Percentiles rank a stretch among this genome's conserved stretches.
Conservation (phyloP, 208 protist genomes). For the Leishmania braziliensis region DNA sequence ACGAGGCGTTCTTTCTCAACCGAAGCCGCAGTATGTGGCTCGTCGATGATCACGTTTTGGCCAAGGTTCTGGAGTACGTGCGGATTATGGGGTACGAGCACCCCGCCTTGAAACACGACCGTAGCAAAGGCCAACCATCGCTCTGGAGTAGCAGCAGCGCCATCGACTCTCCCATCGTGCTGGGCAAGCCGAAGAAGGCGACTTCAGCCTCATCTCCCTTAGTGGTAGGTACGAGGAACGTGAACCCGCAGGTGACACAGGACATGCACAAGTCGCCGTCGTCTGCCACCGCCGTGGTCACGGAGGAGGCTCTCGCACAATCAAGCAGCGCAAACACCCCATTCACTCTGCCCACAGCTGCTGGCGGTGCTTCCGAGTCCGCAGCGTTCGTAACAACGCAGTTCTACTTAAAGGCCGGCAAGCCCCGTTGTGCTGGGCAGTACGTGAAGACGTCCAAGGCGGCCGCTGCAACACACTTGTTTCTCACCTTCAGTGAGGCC, state of each 20-base stretch:
- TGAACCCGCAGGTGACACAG: neutral
- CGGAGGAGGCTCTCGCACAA: conserved; percentile 17
- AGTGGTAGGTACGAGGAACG: neutral
- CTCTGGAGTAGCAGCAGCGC: conserved; percentile 33
- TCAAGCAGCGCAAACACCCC: neutral
- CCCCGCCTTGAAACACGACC: conserved; percentile 31
- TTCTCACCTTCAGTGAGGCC: conserved; percentile 58
- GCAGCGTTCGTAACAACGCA: neutral
- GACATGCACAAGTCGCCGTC: conserved; percentile 5
- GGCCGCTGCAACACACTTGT: conserved; percentile 36
- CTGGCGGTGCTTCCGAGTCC: neutral
- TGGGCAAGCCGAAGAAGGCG: conserved; percentile 17
- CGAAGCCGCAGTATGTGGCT: conserved; percentile 44
- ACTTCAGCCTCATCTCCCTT: neutral
- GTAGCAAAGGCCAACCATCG: conserved; percentile 25
- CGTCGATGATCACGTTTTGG: conserved; percentile 73
- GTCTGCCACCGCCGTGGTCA: conserved; percentile 13
- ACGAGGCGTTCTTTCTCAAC: conserved; percentile 77
- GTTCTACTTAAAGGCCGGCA: conserved; percentile 21
- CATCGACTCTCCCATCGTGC: conserved; percentile 24
- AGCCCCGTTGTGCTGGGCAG: conserved; percentile 28
- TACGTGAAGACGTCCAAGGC: conserved; percentile 23
- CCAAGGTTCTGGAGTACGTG: conserved; percentile 73
- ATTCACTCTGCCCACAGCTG: neutral
- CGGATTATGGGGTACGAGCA: conserved; percentile 76